A percentile compares a stretch with the other conserved stretches of the same genome.
Conservation (phyloP, 176 grass and related monocot genomes). For the Phoenix dactylifera region DNA sequence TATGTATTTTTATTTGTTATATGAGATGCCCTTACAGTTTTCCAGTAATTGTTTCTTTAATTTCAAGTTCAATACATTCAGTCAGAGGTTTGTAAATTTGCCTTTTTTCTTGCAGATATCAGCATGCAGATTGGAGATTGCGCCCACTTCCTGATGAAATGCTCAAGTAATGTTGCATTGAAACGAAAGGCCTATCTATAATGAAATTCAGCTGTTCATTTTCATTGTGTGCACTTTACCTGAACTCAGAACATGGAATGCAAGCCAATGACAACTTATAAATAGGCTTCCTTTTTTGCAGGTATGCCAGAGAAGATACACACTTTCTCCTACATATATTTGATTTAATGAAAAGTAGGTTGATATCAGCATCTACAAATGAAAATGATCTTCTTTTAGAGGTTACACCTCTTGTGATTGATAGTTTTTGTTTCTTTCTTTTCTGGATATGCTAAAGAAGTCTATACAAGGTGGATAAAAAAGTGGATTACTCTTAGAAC, state of each 20-base stretch:
- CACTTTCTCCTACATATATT: slow-evolving; percentile 88
- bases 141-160: slow-evolving; percentile 86
- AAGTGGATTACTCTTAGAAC: too few relatives aligned
- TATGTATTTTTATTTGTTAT: too few relatives aligned
- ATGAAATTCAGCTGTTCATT: too few relatives aligned
- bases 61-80: too few relatives aligned
- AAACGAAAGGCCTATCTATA: too few relatives aligned
- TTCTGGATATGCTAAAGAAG: neutral
- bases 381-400: slow-evolving; percentile 78
- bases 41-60: too few relatives aligned
- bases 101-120: slow-evolving; percentile 66
- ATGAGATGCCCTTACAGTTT: too few relatives aligned
- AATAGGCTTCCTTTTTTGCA: slow-evolving; percentile 14
- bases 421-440: neutral
- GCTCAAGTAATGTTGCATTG: slow-evolving; percentile 61
- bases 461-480: too few relatives aligned
- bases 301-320: slow-evolving; percentile 99
- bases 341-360: slow-evolving; percentile 75
- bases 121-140: slow-evolving; percentile 86
- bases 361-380: slow-evolving; percentile 42
- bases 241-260: too few relatives aligned
- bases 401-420: slow-evolving; percentile 33
- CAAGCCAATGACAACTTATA: too few relatives aligned
- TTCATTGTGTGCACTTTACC: too few relatives aligned
- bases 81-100: too few relatives aligned